phyloP scores from a whole-genome alignment of 805 yeast species.

The Candida loeiensis region DNA sequence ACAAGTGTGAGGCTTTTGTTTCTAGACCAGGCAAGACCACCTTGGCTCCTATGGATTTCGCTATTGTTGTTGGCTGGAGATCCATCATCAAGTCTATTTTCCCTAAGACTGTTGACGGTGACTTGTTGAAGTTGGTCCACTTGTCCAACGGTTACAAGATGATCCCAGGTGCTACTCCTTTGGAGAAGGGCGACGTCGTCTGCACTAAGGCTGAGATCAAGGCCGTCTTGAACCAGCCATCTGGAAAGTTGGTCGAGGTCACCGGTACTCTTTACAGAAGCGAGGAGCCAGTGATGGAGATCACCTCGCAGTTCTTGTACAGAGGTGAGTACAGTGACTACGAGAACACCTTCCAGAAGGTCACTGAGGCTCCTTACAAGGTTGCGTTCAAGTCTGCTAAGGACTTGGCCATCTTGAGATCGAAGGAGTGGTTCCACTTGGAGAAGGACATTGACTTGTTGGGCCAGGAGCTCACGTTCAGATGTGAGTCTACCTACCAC shows the following conservation, averaged over 20 bases:
- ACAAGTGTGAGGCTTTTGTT: constrained; percentile 94
- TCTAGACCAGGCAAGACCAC: constrained; percentile 79
- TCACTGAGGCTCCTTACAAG: constrained; percentile 82
- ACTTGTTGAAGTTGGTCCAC: constrained; percentile 88
- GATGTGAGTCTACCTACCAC: constrained; percentile 79
- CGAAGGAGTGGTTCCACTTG: constrained; percentile 97
- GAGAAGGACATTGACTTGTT: constrained; percentile 67
- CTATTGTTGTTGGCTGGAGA: constrained; percentile 97
- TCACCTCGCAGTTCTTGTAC: constrained; percentile 91
- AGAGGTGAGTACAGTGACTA: constrained; percentile 88
- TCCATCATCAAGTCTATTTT: constrained; percentile 97
- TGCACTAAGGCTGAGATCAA: constrained; percentile 78
- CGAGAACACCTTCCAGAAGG: constrained; percentile 88
- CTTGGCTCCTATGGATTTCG: constrained; percentile 98
- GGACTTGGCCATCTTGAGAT: constrained; percentile 88
- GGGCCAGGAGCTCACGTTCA: constrained; percentile 79
- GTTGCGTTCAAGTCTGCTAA: constrained; percentile 67
- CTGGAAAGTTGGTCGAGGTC: constrained; percentile 95
- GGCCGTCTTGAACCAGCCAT: constrained; percentile 84
- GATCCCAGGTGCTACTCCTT: constrained; percentile 87
- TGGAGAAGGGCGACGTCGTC: constrained; percentile 84
- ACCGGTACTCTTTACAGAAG: constrained; percentile 75
- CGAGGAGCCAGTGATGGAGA: constrained; percentile 86
- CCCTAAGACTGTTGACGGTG: constrained; percentile 96
- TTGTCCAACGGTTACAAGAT: constrained; percentile 91